Percentiles rank a stretch among this genome's conserved stretches.
These are phyloP conservation scores for Piper betle DNA, from an alignment of 164 flowering plant genomes.

Conservation along the genomic window DNA sequence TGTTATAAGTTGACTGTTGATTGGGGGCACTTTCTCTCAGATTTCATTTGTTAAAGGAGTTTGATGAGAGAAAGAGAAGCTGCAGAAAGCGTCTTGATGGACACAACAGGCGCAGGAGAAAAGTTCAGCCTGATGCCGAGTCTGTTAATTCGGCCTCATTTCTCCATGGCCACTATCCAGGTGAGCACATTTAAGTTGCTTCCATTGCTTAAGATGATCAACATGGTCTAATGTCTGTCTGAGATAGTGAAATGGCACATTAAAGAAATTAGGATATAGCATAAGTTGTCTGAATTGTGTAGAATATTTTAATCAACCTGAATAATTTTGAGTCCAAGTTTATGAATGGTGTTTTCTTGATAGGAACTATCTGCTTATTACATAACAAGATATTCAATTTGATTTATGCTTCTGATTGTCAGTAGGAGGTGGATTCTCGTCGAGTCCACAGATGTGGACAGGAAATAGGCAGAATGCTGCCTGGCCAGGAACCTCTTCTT, in stretches of 20 bases:
- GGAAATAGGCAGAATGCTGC: not conserved
- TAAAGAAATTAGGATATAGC: slow-evolving; percentile 3
- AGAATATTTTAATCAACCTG: not conserved
- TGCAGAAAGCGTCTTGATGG: slow-evolving; percentile 82
- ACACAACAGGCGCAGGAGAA: slow-evolving; percentile 66
- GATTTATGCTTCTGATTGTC: not conserved
- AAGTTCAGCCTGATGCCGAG: slow-evolving; percentile 57
- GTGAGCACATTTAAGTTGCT: slow-evolving; percentile 14
- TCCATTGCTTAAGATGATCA: too few species aligned
- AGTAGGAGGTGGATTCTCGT: not conserved
- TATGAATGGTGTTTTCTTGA: not conserved
- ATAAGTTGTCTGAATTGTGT: not conserved
- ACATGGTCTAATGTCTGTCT: too few species aligned
- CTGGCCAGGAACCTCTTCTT: not conserved
- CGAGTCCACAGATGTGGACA: not conserved
- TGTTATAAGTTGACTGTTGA: not conserved
- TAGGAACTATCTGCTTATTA: not conserved
- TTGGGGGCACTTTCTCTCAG: slow-evolving; percentile 12
- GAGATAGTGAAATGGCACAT: too few species aligned
- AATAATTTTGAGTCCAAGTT: too few species aligned
- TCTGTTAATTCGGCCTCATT: slow-evolving; percentile 29
- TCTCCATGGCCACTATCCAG: slow-evolving; percentile 33
- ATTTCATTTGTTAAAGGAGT: slow-evolving; percentile 65
- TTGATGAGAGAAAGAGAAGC: slow-evolving; percentile 72
- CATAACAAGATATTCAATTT: not conserved